phyloP scores from a whole-genome alignment of 805 yeast genomes.

The Vanderwaltozyma verrucispora region DNA sequence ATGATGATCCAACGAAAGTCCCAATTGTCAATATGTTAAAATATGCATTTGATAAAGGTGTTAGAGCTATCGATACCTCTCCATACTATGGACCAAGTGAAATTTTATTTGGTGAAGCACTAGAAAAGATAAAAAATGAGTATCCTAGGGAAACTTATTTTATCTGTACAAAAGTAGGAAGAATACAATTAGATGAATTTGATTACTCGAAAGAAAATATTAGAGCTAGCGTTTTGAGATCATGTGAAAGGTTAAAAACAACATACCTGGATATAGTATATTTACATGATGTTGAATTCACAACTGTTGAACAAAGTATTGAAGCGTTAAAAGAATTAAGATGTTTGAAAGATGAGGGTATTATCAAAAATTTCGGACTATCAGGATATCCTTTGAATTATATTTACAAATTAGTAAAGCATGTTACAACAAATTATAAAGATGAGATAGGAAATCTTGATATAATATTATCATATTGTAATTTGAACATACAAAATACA shows the following conservation, averaged over 20 bases:
- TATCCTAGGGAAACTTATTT: conserved; percentile 51
- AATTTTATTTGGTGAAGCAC: conserved; percentile 55
- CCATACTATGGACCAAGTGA: conserved; percentile 94
- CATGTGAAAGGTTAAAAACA: conserved; percentile 57
- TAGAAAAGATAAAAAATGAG: conserved; percentile 31
- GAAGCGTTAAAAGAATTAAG: conserved; percentile 56
- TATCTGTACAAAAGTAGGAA: conserved; percentile 80
- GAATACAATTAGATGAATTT: conserved; percentile 53
- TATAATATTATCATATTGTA: conserved; percentile 65
- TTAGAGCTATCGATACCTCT: conserved; percentile 78
- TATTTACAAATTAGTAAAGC: conserved; percentile 35
- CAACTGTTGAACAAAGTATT: conserved; percentile 39
- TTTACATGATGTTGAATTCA: conserved; percentile 85
- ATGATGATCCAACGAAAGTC: conserved; percentile 51
- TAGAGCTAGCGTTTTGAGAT: conserved; percentile 51
- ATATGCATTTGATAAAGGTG: conserved; percentile 54
- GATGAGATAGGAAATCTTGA: conserved; percentile 54
- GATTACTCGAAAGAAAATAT: conserved; percentile 61
- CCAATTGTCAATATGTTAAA: conserved; percentile 49
- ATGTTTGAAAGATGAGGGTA: conserved; percentile 51
- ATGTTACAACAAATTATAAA: conserved; percentile 2
- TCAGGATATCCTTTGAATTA: conserved; percentile 81
- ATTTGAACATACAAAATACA: conserved; percentile 70
- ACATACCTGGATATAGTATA: conserved; percentile 70
- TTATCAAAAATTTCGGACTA: conserved; percentile 57